These are phyloP conservation scores for Podospora bellae-mahoneyi DNA, from an alignment of 495 filamentous ascomycete genomes.

Conservation along the genomic window DNA sequence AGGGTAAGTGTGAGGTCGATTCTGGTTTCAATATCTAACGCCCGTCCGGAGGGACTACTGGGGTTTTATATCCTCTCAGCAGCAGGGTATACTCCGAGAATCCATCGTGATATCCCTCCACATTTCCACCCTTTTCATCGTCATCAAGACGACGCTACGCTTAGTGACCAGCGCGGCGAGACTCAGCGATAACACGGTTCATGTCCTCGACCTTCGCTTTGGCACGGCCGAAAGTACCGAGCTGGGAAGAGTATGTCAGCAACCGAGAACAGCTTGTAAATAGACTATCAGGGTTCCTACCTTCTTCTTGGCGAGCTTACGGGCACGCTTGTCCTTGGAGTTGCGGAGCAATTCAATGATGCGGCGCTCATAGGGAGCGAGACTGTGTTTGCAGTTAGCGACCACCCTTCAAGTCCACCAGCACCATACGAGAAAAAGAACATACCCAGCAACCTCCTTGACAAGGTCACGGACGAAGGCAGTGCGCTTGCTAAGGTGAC, in stretches of 20 bases:
- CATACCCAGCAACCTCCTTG: conserved; percentile 90
- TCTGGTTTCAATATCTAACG: neutral
- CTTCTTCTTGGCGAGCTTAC: conserved; percentile 99
- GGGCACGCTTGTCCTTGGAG: conserved; percentile 97
- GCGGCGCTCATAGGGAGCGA: conserved; percentile 96
- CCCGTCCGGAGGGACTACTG: neutral
- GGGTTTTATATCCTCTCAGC: conserved; percentile 4
- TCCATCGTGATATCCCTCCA: conserved; percentile 16
- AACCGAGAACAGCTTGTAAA: neutral
- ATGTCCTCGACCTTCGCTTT: conserved; percentile 99
- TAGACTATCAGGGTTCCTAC: conserved; percentile 21
- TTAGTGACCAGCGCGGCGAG: conserved; percentile 80
- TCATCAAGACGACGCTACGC: conserved; percentile 13
- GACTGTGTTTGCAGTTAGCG: conserved; percentile 35
- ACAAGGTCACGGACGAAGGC: conserved; percentile 89
- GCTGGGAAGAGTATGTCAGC: conserved; percentile 31
- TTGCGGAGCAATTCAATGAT: conserved; percentile 98
- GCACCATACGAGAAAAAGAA: conserved; percentile 11
- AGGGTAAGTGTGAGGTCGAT: neutral
- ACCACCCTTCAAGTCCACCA: neutral
- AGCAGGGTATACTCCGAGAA: conserved; percentile 9
- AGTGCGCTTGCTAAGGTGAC: conserved; percentile 88
- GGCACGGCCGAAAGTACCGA: conserved; percentile 96
- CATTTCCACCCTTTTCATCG: conserved; percentile 10
- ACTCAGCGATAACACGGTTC: conserved; percentile 95